Conservation (phyloP, 1,284 basidiomycete species). For the Violaceomyces palustris region DNA sequence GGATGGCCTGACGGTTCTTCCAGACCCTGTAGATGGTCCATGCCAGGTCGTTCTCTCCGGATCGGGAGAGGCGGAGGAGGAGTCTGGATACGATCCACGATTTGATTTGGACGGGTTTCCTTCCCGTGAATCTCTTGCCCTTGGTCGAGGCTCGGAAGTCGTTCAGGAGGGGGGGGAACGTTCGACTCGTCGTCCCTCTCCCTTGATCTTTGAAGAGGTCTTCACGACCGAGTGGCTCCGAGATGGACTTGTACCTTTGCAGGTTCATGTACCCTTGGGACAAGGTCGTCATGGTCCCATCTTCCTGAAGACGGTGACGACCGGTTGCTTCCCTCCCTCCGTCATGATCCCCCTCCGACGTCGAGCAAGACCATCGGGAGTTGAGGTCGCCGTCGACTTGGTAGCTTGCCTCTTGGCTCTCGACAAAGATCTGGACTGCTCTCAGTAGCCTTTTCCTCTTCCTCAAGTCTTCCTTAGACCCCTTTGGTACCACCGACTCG, state of each 20-base stretch:
- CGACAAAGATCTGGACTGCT: no score
- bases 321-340: no score
- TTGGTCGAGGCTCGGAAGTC: background rate
- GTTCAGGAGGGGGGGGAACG: background rate
- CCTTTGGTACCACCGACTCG: background rate
- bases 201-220: background rate
- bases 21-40: background rate
- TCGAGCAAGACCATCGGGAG: no score
- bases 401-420: no score
- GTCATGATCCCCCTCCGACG: no score
- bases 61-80: background rate
- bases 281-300: no score
- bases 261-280: no score
- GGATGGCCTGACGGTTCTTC: background rate
- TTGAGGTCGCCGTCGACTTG: no score
- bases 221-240: background rate
- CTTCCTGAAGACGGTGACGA: no score
- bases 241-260: constrained; percentile 4
- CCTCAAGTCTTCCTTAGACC: background rate
- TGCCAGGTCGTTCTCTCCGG: background rate
- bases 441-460: background rate
- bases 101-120: background rate
- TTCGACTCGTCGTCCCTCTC: background rate
- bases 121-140: no score
- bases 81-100: background rate